Percentiles rank a stretch among this genome's conserved stretches.
These are phyloP conservation scores for Kluyveromyces wickerhamii DNA, from an alignment of 805 yeast genomes.

Conservation along the genomic window DNA sequence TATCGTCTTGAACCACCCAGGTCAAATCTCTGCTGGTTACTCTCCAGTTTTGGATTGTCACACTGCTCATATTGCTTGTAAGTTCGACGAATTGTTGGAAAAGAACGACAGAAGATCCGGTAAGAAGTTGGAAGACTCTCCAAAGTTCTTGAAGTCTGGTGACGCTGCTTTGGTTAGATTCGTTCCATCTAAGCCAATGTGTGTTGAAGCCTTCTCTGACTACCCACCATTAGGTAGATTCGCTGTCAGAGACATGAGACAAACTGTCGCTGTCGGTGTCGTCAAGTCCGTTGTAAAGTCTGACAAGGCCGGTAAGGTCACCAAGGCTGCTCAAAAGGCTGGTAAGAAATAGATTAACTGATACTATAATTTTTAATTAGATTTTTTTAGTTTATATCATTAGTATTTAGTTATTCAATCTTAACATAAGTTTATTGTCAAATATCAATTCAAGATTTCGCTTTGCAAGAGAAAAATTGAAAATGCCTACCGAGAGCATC, in stretches of 20 bases:
- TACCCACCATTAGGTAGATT: conserved; percentile 98
- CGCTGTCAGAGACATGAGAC: conserved; percentile 99
- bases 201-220: conserved; percentile 89
- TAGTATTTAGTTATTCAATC: conserved; percentile 5
- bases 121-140: conserved; percentile 80
- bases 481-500: too few species aligned
- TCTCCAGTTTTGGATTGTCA: conserved; percentile 87
- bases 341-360: conserved; percentile 22
- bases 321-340: conserved; percentile 75
- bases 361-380: conserved; percentile 9
- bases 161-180: conserved; percentile 92
- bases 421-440: not conserved
- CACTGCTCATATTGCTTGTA: conserved; percentile 91
- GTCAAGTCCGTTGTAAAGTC: conserved; percentile 91
- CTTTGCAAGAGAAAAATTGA: not conserved
- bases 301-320: conserved; percentile 83
- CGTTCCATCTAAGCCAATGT: conserved; percentile 85
- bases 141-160: conserved; percentile 93
- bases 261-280: conserved; percentile 99
- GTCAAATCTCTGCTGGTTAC: conserved; percentile 88
- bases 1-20: conserved; percentile 84
- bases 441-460: not conserved
- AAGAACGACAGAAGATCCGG: conserved; percentile 92
- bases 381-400: conserved; percentile 2
- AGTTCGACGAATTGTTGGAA: conserved; percentile 68